phyloP scores from a whole-genome alignment of 192 early-diverging fungal genomes.

The Coemansia sp. region DNA sequence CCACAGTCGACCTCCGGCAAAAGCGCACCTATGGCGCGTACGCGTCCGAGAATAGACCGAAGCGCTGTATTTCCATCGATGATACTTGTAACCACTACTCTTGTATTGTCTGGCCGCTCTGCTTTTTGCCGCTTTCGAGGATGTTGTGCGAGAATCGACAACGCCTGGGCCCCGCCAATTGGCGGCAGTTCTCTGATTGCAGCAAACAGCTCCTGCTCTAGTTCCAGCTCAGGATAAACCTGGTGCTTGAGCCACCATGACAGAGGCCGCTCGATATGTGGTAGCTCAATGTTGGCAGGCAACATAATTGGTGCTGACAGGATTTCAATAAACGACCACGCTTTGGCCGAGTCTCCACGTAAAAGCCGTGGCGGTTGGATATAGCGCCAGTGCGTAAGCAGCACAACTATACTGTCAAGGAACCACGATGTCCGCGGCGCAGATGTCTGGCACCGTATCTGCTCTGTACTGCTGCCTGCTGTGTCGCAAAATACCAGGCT shows the following conservation, averaged over 20 bases:
- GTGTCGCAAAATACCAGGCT: slow-evolving; percentile 24
- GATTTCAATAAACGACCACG: slow-evolving; percentile 31
- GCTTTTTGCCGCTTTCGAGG: neutral
- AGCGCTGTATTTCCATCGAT: neutral
- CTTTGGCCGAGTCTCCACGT: slow-evolving; percentile 6
- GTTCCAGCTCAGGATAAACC: slow-evolving; percentile 23
- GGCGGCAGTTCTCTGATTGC: slow-evolving; percentile 14
- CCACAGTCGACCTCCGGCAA: neutral
- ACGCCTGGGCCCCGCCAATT: neutral
- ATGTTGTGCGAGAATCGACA: slow-evolving; percentile 11
- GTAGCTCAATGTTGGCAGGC: slow-evolving; percentile 1
- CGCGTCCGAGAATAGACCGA: slow-evolving; percentile 19
- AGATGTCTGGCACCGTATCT: slow-evolving; percentile 24
- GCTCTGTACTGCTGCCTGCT: neutral
- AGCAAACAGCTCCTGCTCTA: slow-evolving; percentile 12
- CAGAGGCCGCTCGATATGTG: slow-evolving; percentile 9
- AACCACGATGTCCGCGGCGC: slow-evolving; percentile 29
- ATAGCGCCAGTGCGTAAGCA: slow-evolving; percentile 41
- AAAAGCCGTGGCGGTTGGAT: slow-evolving; percentile 11
- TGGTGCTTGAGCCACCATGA: slow-evolving; percentile 37
- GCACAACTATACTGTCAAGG: slow-evolving; percentile 1
- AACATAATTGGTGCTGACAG: slow-evolving; percentile 28
- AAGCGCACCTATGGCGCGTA: slow-evolving; percentile 20
- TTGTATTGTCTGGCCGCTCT: neutral
- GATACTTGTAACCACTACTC: neutral